Percentiles rank a stretch among this genome's conserved stretches.
phyloP scores from a whole-genome alignment of 345 rosid genomes.

The Iberis pinnata region DNA sequence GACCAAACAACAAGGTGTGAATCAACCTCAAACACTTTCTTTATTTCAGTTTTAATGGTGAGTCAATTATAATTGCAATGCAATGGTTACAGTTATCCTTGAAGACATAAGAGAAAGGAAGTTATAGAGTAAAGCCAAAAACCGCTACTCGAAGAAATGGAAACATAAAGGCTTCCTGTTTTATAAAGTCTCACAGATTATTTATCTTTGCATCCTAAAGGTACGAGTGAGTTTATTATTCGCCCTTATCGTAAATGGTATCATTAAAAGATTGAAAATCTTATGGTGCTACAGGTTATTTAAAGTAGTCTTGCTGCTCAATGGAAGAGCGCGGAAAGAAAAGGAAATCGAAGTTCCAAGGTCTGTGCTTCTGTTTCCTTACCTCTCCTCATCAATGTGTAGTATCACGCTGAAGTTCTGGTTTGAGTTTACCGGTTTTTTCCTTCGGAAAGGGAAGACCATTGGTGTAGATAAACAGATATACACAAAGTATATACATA shows the following conservation, averaged over 20 bases:
- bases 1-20: constrained; percentile 75
- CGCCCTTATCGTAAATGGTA: not conserved
- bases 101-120: constrained; percentile 30
- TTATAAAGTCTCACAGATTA: constrained; percentile 25
- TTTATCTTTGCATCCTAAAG: constrained; percentile 26
- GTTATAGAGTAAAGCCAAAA: constrained; percentile 10
- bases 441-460: constrained; percentile 5
- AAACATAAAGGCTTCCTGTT: constrained; percentile 23
- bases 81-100: constrained; percentile 27
- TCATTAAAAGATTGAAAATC: not conserved
- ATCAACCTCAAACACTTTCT: not conserved
- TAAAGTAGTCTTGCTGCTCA: constrained; percentile 27
- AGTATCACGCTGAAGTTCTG: constrained; percentile 17
- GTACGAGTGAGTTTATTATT: constrained; percentile 14
- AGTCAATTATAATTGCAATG: not conserved
- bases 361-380: constrained; percentile 22
- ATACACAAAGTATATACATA: constrained; percentile 29
- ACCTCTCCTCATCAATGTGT: constrained; percentile 24
- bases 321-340: constrained; percentile 15
- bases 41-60: not conserved
- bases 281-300: constrained; percentile 7
- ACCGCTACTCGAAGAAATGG: constrained; percentile 18
- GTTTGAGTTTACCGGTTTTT: constrained; percentile 24
- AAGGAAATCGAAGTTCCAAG: too few species aligned
- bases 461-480: too few species aligned